A percentile compares a stretch with the other conserved stretches of the same genome.
Evolutionary conservation across 1,284 basidiomycete species (phyloP).

Genomic region (Stereum hirsutum): DNA sequence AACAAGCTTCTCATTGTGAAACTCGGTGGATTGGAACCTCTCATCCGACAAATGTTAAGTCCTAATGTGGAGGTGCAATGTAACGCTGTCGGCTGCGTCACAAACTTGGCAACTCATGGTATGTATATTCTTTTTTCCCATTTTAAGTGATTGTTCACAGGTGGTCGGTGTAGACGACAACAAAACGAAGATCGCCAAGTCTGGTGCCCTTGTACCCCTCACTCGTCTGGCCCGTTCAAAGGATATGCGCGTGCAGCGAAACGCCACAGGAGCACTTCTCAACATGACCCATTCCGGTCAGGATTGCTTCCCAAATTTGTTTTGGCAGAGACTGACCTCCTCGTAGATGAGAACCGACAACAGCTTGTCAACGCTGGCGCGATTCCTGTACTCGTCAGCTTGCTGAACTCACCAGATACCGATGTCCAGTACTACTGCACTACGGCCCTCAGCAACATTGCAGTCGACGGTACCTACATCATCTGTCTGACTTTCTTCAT

Average conservation of each 20-base stretch:
- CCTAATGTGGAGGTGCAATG: conserved; percentile 99
- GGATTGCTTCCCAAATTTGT: conserved; percentile 15
- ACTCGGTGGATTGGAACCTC: conserved; percentile 93
- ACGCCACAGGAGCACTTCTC: conserved; percentile 94
- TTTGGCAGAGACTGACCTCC: conserved; percentile 5
- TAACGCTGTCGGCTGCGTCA: conserved; percentile 99
- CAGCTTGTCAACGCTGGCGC: conserved; percentile 98
- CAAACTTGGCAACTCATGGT: conserved; percentile 98
- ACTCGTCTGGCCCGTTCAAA: conserved; percentile 96
- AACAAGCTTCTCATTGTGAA: conserved; percentile 99
- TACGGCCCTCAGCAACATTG: conserved; percentile 97
- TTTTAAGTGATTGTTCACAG: neutral
- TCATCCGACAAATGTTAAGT: conserved; percentile 98
- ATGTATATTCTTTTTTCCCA: conserved; percentile 17
- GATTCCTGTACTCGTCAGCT: conserved; percentile 92
- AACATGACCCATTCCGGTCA: conserved; percentile 99
- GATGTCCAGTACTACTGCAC: conserved; percentile 99
- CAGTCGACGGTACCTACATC: conserved; percentile 92
- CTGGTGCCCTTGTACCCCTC: conserved; percentile 93
- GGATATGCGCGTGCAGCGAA: conserved; percentile 98
- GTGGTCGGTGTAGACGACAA: conserved; percentile 79
- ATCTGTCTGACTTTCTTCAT: conserved; percentile 13
- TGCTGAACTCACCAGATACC: conserved; percentile 95
- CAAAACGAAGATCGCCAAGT: conserved; percentile 99
- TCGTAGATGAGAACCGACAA: conserved; percentile 91